Conservation (phyloP, 83 land plant species). For the Diphasiastrum complanatum region DNA sequence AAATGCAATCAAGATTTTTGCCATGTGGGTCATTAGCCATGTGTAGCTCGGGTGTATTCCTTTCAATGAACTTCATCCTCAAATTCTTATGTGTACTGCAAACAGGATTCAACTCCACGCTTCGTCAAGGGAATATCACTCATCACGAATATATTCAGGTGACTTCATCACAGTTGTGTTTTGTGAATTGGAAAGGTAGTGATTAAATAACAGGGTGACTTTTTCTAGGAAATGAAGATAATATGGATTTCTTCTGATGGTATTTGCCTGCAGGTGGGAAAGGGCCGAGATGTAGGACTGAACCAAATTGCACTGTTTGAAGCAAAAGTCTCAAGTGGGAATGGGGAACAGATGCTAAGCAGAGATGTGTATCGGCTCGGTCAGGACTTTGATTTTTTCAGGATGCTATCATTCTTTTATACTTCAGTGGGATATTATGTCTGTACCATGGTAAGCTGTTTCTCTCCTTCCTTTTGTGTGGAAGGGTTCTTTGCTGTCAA, state of each 20-base stretch:
- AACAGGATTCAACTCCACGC: slow-evolving; percentile 38
- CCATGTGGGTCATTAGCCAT: no score
- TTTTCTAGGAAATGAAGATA: no score
- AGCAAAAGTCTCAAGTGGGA: slow-evolving; percentile 31
- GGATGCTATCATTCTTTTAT: slow-evolving; percentile 11
- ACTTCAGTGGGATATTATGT: slow-evolving; percentile 8
- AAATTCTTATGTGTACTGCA: background rate
- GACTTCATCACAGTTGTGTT: background rate
- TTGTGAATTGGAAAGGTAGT: no score
- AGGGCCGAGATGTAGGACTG: slow-evolving; percentile 19
- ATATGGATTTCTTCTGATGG: no score
- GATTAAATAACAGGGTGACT: no score
- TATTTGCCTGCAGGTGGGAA: slow-evolving; percentile 14
- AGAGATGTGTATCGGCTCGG: slow-evolving; percentile 26
- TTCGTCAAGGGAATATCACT: slow-evolving; percentile 33
- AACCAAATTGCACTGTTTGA: slow-evolving; percentile 44
- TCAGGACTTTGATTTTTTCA: slow-evolving; percentile 23
- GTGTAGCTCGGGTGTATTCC: no score
- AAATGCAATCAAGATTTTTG: no score
- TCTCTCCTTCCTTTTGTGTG: no score
- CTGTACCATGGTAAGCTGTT: slow-evolving; percentile 14
- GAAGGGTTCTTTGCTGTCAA: no score
- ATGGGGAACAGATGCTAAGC: slow-evolving; percentile 20
- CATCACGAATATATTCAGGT: slow-evolving; percentile 44
- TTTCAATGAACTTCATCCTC: background rate